Conservation (phyloP, 2,329 filamentous ascomycete genomes). For the Aspergillus japonicus region DNA sequence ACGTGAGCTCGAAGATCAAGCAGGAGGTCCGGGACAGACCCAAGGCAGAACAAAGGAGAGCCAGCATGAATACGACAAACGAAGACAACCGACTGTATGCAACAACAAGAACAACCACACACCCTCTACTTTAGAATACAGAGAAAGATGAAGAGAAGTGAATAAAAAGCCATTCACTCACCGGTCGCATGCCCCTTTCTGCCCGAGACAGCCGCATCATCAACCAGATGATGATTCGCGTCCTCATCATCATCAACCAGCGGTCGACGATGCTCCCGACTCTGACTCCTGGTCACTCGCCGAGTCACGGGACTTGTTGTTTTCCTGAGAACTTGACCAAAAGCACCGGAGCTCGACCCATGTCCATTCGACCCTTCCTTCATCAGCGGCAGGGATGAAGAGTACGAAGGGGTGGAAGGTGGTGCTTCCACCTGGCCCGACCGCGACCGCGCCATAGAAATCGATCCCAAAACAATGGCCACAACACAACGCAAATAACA, state of each 20-base stretch:
- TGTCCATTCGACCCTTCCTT: background rate
- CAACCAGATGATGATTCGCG: background rate
- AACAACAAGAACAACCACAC: too few relatives aligned
- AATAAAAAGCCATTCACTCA: background rate
- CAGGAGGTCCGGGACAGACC: background rate
- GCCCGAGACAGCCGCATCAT: background rate
- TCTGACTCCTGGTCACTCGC: conserved; percentile 41
- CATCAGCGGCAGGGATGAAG: background rate
- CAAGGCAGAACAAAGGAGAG: background rate
- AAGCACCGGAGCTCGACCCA: background rate
- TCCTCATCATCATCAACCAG: conserved; percentile 4
- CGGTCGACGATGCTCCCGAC: conserved; percentile 27
- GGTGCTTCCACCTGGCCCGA: background rate
- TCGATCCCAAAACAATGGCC: background rate
- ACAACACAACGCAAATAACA: background rate
- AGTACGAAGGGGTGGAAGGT: background rate
- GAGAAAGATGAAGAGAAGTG: background rate
- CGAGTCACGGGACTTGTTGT: conserved; percentile 10
- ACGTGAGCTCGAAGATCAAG: background rate
- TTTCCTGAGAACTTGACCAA: background rate
- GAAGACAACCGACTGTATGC: background rate
- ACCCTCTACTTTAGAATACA: background rate
- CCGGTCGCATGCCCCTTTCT: background rate
- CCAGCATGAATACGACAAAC: background rate
- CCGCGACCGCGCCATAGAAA: background rate